Evolutionary conservation across 169 alveolate species (phyloP), one percentile per base, ranked within the genome.

Genomic region (Besnoitia besnoiti): DNA sequence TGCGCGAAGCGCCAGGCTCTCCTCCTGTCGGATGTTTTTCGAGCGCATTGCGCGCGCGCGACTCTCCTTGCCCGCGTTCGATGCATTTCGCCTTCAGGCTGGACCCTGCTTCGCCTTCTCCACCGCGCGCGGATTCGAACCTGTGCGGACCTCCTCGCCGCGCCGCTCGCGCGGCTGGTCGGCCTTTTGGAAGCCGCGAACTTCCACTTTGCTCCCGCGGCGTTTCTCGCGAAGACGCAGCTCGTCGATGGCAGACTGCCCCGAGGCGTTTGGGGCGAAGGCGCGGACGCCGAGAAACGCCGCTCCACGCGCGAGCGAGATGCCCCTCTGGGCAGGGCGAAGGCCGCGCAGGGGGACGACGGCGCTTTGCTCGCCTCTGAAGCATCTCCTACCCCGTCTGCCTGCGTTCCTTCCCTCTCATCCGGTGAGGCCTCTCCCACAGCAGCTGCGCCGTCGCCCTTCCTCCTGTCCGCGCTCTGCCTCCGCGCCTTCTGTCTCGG

Each of bases 401-500:
- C 67, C 30, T 21, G 33, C 27, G 67, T 55, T 16, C 24, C 1
- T 19, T 21, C n/a, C 30, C 3, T 16, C 27, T 73, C 82, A 10
- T 4, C 87, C 0, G 40, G 12, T 3, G 19, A 51, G 7, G 87
- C 87, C 2, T 2, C 35, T 42, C 39, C n/a, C 3, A 7, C 87
- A 39, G 61, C 59, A 30, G 30, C 30, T 30, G 55, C 55, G 49
- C 40, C 50, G 35, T 10, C 50, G 12, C n/a, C 4, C 37, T 77
- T 77, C 40, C 55, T 39, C 50, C 82, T 44, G 1, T 37, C 42
- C 4, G 91, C 91, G 21, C 12, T 33, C 73, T 30, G 61, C 33
- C 55, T 85, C 73, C 37, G 77, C 12, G 33, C 47, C 19, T 49
- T 50, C 44, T 85, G 91, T 80, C 24, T 35, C 51, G 91, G 91